Conservation (phyloP, 257 asterid genomes). For the Solanum piurae region DNA sequence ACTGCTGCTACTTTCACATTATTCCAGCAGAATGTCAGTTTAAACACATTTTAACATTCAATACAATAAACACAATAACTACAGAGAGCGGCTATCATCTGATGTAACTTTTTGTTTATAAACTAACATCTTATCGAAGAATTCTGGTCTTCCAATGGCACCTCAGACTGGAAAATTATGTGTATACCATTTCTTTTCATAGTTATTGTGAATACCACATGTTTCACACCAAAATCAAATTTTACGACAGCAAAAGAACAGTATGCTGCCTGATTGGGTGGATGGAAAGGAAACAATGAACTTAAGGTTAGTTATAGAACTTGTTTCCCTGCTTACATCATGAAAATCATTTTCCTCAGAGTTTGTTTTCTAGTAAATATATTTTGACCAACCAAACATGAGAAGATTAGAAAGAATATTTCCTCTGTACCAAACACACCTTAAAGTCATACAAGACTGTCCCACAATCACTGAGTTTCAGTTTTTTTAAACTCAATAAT, state of each 20-base stretch:
- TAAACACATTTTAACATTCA: too few species aligned
- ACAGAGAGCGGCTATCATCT: background rate
- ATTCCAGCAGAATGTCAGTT: too few species aligned
- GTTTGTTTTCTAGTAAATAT: background rate
- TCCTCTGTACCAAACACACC: background rate
- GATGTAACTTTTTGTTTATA: background rate
- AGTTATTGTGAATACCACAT: too few species aligned
- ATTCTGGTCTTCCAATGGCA: background rate
- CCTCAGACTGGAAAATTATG: background rate
- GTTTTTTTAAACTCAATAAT: background rate
- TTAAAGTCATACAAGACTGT: background rate
- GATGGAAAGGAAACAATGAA: background rate
- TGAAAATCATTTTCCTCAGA: background rate
- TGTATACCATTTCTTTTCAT: too few species aligned
- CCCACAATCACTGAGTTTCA: background rate
- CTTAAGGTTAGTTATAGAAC: too few species aligned
- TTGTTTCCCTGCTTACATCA: too few species aligned
- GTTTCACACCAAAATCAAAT: too few species aligned
- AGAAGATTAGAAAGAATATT: too few species aligned
- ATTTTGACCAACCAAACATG: background rate
- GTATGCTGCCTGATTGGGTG: too few species aligned
- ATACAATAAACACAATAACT: background rate
- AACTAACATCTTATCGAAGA: background rate
- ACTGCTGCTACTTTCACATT: too few species aligned
- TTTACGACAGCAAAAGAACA: too few species aligned